Base-by-base conservation (phyloP, 1,139 yeast species). In the Saccharomyces hybrid region DNA sequence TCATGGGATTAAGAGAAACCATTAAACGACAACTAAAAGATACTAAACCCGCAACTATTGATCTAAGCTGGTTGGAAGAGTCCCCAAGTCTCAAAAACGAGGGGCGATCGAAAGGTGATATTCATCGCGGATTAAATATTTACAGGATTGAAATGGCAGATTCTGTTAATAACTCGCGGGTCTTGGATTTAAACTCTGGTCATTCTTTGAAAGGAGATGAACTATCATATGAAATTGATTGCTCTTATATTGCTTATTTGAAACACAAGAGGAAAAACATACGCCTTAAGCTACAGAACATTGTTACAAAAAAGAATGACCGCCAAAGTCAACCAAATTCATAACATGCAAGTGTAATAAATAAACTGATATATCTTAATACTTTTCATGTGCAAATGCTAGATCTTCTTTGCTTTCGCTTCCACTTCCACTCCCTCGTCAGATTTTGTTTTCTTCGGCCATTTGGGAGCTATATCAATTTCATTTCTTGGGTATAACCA, bases 391-490 rank as follows among this genome's bases (percentile, higher is more conserved):
- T 9, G 2, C n/a, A 16, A 16, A 9, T 6, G 11, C 19, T 8
- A 19, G 9, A 24, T 47, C 24, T 24, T 16, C 14, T 21, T 24
- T 24, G 29, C 24, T 47, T 34, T 5, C 7, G 1, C 42, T 34
- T 6, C 16, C 6, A 34, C 7, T 5, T 47, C 32, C 19, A 11
- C 16, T 14, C 5, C 6, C 32, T 28, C 16, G n/a, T 41, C 19
- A 2, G 38, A 14, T 9, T 49, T 34, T 14, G 28, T 19, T 11
- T 47, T 28, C 47, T 47, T 41, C 3, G 95, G 96, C 97, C 97
- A 90, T 66, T 89, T 88, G 1, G 77, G 74, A 0, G 84, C 96
- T 53, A 70, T 63, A 64, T 91, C 98, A 12, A 93, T 87, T 31
- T 77, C 73, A 1, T 74, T 75, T 11, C 78, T 73, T 0, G 99